Conservation (phyloP, 495 filamentous ascomycete genomes). For the Penicillium nucicola region DNA sequence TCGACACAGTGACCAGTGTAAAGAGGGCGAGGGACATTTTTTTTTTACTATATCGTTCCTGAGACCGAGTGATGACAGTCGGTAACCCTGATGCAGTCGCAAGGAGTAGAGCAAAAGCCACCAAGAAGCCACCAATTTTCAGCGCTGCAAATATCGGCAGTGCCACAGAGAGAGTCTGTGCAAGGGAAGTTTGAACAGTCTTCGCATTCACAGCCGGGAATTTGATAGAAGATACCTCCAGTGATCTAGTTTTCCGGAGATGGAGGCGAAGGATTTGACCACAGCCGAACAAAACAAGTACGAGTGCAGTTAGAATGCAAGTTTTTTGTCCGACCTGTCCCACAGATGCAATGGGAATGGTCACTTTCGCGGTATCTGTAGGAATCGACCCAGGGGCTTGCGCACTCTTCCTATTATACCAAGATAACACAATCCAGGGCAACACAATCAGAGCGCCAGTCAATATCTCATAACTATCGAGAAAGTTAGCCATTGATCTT, state of each 20-base stretch:
- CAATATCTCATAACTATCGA: slow-evolving; percentile 29
- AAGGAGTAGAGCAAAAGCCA: slow-evolving; percentile 48
- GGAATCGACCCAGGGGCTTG: background rate
- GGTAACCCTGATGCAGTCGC: slow-evolving; percentile 42
- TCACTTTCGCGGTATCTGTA: background rate
- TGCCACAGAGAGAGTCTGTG: slow-evolving; percentile 34
- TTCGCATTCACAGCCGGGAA: slow-evolving; percentile 16
- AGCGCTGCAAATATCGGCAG: slow-evolving; percentile 56
- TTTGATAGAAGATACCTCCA: slow-evolving; percentile 4
- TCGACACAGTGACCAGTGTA: slow-evolving; percentile 21
- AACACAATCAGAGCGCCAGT: slow-evolving; percentile 30
- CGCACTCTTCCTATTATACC: slow-evolving; percentile 34
- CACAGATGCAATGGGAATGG: background rate
- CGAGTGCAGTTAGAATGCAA: slow-evolving; percentile 21
- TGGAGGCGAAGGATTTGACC: slow-evolving; percentile 18
- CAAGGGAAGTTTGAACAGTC: slow-evolving; percentile 14
- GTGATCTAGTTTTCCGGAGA: slow-evolving; percentile 4
- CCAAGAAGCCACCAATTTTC: slow-evolving; percentile 53
- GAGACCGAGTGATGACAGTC: slow-evolving; percentile 16
- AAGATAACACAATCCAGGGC: slow-evolving; percentile 43
- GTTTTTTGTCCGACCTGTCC: slow-evolving; percentile 15
- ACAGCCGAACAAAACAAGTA: slow-evolving; percentile 29
- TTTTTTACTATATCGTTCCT: slow-evolving; percentile 28
- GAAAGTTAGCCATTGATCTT: slow-evolving; percentile 11
- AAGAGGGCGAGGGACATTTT: slow-evolving; percentile 27